Conservation (phyloP, 169 alveolate species). For the Eimeria sp. region DNA sequence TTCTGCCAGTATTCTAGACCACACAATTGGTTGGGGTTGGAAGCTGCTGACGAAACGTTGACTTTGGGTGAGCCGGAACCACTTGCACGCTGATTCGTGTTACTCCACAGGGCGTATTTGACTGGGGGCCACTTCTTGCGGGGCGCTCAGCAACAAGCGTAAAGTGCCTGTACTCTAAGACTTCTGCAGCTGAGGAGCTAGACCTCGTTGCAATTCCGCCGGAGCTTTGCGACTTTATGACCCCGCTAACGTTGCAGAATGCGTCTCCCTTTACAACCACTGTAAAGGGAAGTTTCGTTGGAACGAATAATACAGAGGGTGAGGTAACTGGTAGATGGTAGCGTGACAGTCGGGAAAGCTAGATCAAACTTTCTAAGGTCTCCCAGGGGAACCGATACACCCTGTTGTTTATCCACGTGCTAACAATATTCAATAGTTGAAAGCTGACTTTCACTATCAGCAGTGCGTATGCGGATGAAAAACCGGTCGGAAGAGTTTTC, state of each 20-base stretch:
- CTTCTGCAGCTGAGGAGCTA: conserved; percentile 10
- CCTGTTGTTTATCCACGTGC: background rate
- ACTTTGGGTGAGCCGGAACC: too few species aligned
- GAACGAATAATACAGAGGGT: conserved; percentile 21
- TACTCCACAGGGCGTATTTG: conserved; percentile 90
- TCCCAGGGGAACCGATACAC: too few species aligned
- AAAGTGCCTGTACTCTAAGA: conserved; percentile 52
- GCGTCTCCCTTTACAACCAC: conserved; percentile 52
- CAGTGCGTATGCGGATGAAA: background rate
- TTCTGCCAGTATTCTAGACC: background rate
- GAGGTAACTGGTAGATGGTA: background rate
- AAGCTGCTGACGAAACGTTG: background rate
- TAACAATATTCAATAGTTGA: background rate
- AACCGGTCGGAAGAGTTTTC: background rate
- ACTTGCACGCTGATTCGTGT: background rate
- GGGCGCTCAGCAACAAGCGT: conserved; percentile 91
- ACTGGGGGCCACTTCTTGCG: conserved; percentile 96
- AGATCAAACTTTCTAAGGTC: background rate
- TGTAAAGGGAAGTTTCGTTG: conserved; percentile 69
- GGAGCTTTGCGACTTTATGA: conserved; percentile 43
- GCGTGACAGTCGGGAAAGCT: background rate
- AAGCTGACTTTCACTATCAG: background rate
- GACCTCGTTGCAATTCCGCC: conserved; percentile 59
- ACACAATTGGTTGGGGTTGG: background rate
- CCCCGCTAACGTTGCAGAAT: conserved; percentile 37